Conservation (phyloP, 371 early-diverging fungal species). For the Mortierella sp. region DNA sequence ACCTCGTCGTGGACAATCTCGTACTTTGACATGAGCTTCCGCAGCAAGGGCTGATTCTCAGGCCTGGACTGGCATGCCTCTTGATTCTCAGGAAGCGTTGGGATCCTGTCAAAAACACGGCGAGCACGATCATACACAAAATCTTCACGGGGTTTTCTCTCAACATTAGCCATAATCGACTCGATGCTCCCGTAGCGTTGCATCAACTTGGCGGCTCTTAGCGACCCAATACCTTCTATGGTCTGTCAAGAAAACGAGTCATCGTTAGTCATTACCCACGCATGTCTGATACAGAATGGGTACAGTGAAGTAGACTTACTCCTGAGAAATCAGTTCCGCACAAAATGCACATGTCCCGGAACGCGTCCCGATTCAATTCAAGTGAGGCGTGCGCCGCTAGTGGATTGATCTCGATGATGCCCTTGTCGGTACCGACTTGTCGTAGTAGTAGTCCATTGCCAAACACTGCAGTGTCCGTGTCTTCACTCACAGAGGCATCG, state of each 20-base stretch:
- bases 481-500: conserved; percentile 76
- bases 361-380: conserved; percentile 63
- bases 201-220: conserved; percentile 66
- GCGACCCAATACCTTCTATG: conserved; percentile 72
- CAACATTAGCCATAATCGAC: conserved; percentile 56
- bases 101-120: conserved; percentile 57
- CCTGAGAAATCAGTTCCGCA: conserved; percentile 84
- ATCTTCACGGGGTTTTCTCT: conserved; percentile 56
- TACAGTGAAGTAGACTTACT: conserved; percentile 2
- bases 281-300: not conserved
- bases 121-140: conserved; percentile 68
- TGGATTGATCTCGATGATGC: conserved; percentile 65
- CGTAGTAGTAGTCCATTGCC: conserved; percentile 67
- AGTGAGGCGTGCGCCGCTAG: conserved; percentile 61
- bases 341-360: conserved; percentile 81
- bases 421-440: conserved; percentile 57
- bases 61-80: conserved; percentile 23
- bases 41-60: conserved; percentile 13
- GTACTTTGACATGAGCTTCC: conserved; percentile 50
- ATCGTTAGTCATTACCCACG: not conserved
- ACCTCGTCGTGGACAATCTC: conserved; percentile 55
- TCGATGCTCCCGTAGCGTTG: conserved; percentile 73
- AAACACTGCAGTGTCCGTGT: conserved; percentile 71
- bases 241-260: conserved; percentile 46
- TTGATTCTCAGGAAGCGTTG: conserved; percentile 49